Evolutionary conservation across 495 filamentous ascomycete genomes (phyloP).

Genomic region (Hypoxylon subgilvum): DNA sequence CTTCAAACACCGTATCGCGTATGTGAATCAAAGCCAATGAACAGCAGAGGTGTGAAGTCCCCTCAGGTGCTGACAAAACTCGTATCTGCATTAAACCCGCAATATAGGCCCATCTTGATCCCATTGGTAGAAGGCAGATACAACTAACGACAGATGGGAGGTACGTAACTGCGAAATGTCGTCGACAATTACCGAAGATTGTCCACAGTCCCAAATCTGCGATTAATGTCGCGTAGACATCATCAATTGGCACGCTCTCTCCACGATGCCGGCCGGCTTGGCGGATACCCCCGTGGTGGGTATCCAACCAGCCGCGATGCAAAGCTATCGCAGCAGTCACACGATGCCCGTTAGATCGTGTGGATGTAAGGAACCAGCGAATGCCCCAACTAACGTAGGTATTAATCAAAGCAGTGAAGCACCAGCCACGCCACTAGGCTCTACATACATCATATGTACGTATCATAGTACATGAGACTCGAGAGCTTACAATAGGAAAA

Average conservation of each 20-base stretch:
- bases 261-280: conserved; percentile 11
- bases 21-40: background rate
- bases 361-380: conserved; percentile 16
- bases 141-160: conserved; percentile 10
- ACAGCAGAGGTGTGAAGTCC: background rate
- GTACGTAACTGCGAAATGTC: conserved; percentile 1
- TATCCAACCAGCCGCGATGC: conserved; percentile 18
- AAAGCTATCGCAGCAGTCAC: conserved; percentile 23
- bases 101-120: background rate
- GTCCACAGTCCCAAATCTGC: conserved; percentile 4
- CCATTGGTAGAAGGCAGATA: conserved; percentile 4
- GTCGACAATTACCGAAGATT: conserved; percentile 3
- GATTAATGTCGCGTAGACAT: conserved; percentile 19
- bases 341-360: conserved; percentile 14
- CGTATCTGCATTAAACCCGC: conserved; percentile 27
- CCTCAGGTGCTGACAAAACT: background rate
- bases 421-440: conserved; percentile 16
- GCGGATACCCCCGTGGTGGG: background rate
- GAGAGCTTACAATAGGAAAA: conserved; percentile 20
- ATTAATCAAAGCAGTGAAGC: too few species aligned
- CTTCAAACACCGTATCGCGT: background rate
- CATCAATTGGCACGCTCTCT: conserved; percentile 13
- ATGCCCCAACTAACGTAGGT: conserved; percentile 20
- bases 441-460: too few species aligned
- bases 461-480: conserved; percentile 3